phyloP scores from a whole-genome alignment of 2,329 filamentous ascomycete genomes.

The Colletotrichum eleusines region DNA sequence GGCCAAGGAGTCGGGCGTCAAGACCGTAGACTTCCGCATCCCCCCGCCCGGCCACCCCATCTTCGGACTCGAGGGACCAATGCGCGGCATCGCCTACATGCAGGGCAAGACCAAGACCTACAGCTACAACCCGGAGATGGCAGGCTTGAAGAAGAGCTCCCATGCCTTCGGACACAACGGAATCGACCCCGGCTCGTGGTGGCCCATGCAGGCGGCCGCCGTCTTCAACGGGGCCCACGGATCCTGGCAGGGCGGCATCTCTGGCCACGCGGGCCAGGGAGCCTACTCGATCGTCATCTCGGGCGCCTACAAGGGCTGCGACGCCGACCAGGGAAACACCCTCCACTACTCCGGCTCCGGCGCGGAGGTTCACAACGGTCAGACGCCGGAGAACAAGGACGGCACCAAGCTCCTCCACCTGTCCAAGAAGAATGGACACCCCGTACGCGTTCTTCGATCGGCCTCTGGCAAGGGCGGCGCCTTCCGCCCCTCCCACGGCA shows the following conservation, averaged over 20 bases:
- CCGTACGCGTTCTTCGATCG: neutral
- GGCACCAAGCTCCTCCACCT: neutral
- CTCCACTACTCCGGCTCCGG: constrained; percentile 48
- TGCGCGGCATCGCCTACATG: neutral
- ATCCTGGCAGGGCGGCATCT: constrained; percentile 61
- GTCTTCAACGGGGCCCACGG: constrained; percentile 68
- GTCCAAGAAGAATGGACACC: neutral
- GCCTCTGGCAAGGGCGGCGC: neutral
- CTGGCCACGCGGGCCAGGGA: constrained; percentile 58
- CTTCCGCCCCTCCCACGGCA: neutral
- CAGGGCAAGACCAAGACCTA: neutral
- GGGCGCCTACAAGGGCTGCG: constrained; percentile 44
- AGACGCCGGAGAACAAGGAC: neutral
- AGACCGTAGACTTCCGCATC: neutral
- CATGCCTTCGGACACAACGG: constrained; percentile 48
- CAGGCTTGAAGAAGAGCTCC: neutral
- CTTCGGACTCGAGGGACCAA: neutral
- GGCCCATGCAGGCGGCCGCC: constrained; percentile 63
- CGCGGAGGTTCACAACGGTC: neutral
- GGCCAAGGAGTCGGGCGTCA: neutral
- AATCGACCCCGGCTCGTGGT: constrained; percentile 60
- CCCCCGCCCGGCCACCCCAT: neutral
- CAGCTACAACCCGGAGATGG: neutral
- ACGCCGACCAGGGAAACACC: constrained; percentile 45
- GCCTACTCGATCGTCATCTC: constrained; percentile 68